phyloP scores from a whole-genome alignment of 179 eudicot genomes.

The Silene vulgaris region DNA sequence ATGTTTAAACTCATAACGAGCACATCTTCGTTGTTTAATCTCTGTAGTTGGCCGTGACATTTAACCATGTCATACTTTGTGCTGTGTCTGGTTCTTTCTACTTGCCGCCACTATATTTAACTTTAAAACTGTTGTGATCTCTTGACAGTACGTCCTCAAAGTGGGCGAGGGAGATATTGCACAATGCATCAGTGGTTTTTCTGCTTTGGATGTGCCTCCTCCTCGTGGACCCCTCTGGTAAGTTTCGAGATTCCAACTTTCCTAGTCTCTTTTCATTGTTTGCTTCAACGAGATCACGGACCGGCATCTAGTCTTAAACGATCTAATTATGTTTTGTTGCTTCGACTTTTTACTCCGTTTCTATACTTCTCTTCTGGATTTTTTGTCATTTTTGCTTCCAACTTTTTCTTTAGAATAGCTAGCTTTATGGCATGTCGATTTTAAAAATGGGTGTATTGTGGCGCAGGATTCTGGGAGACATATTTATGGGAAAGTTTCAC shows the following conservation, averaged over 20 bases:
- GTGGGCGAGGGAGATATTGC: constrained; percentile 68
- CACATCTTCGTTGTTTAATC: neutral
- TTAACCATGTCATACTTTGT: neutral
- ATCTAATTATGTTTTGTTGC: too few relatives aligned
- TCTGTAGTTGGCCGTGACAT: neutral
- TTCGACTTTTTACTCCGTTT: neutral
- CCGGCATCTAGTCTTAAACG: too few relatives aligned
- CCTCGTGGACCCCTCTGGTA: constrained; percentile 98
- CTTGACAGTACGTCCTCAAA: constrained; percentile 65
- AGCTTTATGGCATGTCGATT: neutral
- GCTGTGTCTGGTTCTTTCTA: neutral
- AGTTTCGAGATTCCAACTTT: neutral
- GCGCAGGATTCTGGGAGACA: constrained; percentile 74
- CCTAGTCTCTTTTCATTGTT: neutral
- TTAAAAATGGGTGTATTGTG: neutral
- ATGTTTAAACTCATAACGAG: neutral
- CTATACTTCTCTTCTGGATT: neutral
- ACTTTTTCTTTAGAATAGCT: too few relatives aligned
- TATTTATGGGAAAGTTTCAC: constrained; percentile 69
- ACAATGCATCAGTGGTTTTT: constrained; percentile 85
- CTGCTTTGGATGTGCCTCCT: constrained; percentile 71
- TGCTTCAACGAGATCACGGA: too few relatives aligned
- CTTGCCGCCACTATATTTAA: constrained; percentile 7
- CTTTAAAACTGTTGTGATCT: constrained; percentile 5
- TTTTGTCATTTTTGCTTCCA: too few relatives aligned